phyloP scores from a whole-genome alignment of 805 yeast genomes.

The Yarrowia sp. region DNA sequence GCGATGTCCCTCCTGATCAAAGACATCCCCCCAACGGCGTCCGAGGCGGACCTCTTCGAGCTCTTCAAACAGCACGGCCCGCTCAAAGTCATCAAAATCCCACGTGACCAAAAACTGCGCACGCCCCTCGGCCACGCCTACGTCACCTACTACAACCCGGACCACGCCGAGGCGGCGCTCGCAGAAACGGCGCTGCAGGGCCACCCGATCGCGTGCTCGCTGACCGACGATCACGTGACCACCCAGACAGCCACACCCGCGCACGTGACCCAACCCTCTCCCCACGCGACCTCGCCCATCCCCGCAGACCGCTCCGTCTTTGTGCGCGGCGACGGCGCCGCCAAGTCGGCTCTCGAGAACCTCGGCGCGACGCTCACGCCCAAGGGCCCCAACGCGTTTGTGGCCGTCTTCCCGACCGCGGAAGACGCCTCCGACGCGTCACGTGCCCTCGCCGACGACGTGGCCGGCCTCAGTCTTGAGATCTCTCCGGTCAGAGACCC shows the following conservation, averaged over 20 bases:
- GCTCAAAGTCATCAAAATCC: conserved; percentile 83
- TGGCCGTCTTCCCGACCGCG: conserved; percentile 13
- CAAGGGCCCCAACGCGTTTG: conserved; percentile 18
- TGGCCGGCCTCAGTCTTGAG: not conserved
- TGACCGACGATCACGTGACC: not conserved
- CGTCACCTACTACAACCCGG: conserved; percentile 74
- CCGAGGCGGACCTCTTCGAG: conserved; percentile 61
- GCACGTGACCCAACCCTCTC: not conserved
- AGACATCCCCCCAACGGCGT: conserved; percentile 65
- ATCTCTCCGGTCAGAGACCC: conserved; percentile 14
- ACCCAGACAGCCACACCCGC: not conserved
- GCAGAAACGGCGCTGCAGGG: conserved; percentile 1
- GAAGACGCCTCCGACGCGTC: conserved; percentile 10
- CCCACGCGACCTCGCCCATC: not conserved
- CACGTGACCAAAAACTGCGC: conserved; percentile 86
- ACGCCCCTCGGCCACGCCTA: conserved; percentile 89
- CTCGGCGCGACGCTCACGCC: conserved; percentile 3
- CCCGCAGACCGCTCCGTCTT: conserved; percentile 12
- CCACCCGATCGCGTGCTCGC: not conserved
- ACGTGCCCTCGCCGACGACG: not conserved
- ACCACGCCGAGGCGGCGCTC: conserved; percentile 31
- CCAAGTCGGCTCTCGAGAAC: not conserved
- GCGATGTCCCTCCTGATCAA: no score
- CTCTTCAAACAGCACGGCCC: conserved; percentile 72
- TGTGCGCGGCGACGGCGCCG: conserved; percentile 6